phyloP scores from a whole-genome alignment of 345 rosid species.

The Carallia pectinifolia region DNA sequence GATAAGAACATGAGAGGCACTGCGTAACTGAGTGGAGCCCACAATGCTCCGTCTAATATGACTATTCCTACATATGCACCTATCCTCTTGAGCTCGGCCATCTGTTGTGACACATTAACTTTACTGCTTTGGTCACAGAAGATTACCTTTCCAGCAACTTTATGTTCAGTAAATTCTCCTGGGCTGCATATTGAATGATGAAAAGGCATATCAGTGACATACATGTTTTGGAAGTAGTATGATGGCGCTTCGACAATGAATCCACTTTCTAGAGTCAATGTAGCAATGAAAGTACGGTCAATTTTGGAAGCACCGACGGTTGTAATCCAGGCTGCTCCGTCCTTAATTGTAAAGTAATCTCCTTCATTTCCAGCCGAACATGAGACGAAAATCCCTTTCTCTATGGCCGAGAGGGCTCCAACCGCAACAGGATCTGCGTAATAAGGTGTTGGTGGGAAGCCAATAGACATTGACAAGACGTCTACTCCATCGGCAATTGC shows the following conservation, averaged over 20 bases:
- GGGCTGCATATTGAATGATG: constrained; percentile 27
- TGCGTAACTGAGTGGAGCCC: constrained; percentile 12
- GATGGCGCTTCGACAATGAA: constrained; percentile 27
- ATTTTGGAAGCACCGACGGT: constrained; percentile 46
- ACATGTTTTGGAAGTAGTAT: constrained; percentile 28
- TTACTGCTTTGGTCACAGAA: constrained; percentile 25
- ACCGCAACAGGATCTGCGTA: constrained; percentile 46
- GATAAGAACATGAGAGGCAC: constrained; percentile 30
- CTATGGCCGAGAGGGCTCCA: constrained; percentile 54
- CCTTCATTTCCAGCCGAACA: constrained; percentile 62
- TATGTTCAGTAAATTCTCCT: constrained; percentile 22
- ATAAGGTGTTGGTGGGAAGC: constrained; percentile 32
- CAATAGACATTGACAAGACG: constrained; percentile 56
- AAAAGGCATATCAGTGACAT: constrained; percentile 23
- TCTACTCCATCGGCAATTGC: constrained; percentile 69
- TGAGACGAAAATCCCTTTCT: constrained; percentile 44
- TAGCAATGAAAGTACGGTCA: constrained; percentile 37
- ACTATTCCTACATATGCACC: constrained; percentile 40
- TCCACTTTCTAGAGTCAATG: constrained; percentile 31
- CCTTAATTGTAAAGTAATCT: constrained; percentile 10
- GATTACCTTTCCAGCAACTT: constrained; percentile 37
- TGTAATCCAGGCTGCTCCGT: constrained; percentile 56
- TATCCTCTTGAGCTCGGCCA: constrained; percentile 26
- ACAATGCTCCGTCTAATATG: constrained; percentile 11
- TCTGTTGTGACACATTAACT: constrained; percentile 4